Evolutionary conservation across 1,284 basidiomycete genomes (phyloP).

Genomic region (Ganoderma resinaceum): DNA sequence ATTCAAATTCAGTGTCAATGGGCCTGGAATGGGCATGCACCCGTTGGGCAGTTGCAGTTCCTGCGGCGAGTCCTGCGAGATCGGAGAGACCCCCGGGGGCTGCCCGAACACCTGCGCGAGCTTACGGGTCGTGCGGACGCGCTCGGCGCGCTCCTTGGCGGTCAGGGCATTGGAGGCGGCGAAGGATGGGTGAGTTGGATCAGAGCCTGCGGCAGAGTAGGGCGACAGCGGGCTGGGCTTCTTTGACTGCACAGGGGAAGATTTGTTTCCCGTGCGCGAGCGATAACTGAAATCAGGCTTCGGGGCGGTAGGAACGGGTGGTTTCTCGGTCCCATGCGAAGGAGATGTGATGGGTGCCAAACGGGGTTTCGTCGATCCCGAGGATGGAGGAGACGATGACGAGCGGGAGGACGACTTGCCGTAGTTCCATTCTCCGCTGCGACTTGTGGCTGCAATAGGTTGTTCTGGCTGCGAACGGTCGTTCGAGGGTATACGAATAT

Average conservation of each 20-base stretch:
- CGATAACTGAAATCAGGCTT: constrained; percentile 41
- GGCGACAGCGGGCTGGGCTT: constrained; percentile 16
- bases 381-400: constrained; percentile 2
- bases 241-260: constrained; percentile 16
- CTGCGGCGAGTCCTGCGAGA: constrained; percentile 24
- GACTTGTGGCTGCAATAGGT: constrained; percentile 2
- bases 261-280: constrained; percentile 29
- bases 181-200: constrained; percentile 46
- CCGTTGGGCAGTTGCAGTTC: constrained; percentile 26
- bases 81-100: constrained; percentile 50
- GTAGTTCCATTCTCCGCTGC: constrained; percentile 22
- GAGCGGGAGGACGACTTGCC: constrained; percentile 24
- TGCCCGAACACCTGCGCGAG: constrained; percentile 80
- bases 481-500: constrained; percentile 16
- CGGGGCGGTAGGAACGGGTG: constrained; percentile 47
- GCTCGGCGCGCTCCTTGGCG: constrained; percentile 72
- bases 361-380: constrained; percentile 23
- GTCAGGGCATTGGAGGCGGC: constrained; percentile 70
- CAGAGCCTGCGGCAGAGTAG: constrained; percentile 20
- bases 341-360: constrained; percentile 29
- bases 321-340: constrained; percentile 43
- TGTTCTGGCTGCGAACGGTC: constrained; percentile 13
- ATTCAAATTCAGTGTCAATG: constrained; percentile 26
- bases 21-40: constrained; percentile 26
- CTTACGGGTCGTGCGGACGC: constrained; percentile 77